Percentiles rank a stretch among this genome's conserved stretches.
phyloP scores from a whole-genome alignment of 345 rosid species.

The Boechera stricta region DNA sequence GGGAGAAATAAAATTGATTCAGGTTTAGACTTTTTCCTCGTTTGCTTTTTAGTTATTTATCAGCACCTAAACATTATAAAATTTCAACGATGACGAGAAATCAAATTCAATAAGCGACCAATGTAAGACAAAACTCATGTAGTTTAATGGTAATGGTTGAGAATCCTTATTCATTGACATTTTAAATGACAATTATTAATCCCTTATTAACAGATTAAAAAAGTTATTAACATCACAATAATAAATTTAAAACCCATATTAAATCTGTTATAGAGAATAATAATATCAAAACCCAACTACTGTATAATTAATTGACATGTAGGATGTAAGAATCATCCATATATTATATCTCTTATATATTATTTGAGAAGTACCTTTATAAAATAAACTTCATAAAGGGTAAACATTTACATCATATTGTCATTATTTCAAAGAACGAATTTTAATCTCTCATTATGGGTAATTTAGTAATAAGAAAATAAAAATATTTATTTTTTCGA shows the following conservation, averaged over 20 bases:
- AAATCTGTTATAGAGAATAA: background rate
- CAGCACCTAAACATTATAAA: background rate
- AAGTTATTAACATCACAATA: background rate
- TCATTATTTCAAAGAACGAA: too few species aligned
- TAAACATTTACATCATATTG: too few species aligned
- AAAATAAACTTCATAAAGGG: too few species aligned
- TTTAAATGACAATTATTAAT: background rate
- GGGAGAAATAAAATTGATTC: background rate
- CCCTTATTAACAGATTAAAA: conserved; percentile 1
- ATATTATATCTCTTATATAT: background rate
- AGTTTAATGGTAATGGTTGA: background rate
- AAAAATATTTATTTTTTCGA: too few species aligned
- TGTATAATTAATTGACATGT: conserved; percentile 23
- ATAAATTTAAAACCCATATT: background rate
- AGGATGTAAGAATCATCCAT: background rate
- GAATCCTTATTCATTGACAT: background rate
- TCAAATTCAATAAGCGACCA: conserved; percentile 20
- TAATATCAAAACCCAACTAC: background rate
- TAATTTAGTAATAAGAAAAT: too few species aligned
- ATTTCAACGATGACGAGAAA: conserved; percentile 12
- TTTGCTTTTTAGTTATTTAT: conserved; percentile 27
- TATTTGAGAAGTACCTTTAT: too few species aligned
- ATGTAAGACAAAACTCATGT: background rate
- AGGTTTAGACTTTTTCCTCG: conserved; percentile 31
- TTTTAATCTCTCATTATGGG: too few species aligned